Conservation (phyloP, 257 asterid species). For the Ligustrum vulgare region DNA sequence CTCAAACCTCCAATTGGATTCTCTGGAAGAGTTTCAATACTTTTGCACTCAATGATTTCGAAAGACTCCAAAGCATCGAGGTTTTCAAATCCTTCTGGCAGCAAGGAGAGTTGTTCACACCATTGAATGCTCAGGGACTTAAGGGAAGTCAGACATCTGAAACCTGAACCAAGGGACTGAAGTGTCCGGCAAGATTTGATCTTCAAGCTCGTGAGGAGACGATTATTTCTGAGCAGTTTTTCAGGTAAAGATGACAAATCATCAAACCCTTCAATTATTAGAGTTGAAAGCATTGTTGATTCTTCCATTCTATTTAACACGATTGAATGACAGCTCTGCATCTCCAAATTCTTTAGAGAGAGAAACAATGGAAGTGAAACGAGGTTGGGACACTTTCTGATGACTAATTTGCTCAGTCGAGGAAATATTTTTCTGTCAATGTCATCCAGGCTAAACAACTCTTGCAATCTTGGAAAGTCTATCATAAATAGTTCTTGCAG, state of each 20-base stretch:
- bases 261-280: conserved; percentile 15
- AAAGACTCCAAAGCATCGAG: conserved; percentile 21
- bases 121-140: conserved; percentile 16
- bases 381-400: conserved; percentile 20
- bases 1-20: conserved; percentile 3
- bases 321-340: conserved; percentile 12
- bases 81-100: conserved; percentile 16
- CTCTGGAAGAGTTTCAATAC: conserved; percentile 6
- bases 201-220: neutral
- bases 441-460: conserved; percentile 2
- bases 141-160: conserved; percentile 10
- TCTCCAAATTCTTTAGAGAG: conserved; percentile 19
- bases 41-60: conserved; percentile 24
- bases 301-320: neutral
- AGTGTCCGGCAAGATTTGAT: conserved; percentile 17
- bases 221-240: conserved; percentile 5
- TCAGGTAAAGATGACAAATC: conserved; percentile 7
- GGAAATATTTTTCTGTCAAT: conserved; percentile 21
- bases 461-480: conserved; percentile 17
- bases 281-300: neutral
- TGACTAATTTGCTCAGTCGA: conserved; percentile 5
- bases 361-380: conserved; percentile 16
- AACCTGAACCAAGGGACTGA: conserved; percentile 13
- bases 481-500: conserved; percentile 14
- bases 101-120: conserved; percentile 7